These are phyloP conservation scores for Boletus reticulatus DNA, from an alignment of 768 basidiomycete species.

Conservation along the genomic window DNA sequence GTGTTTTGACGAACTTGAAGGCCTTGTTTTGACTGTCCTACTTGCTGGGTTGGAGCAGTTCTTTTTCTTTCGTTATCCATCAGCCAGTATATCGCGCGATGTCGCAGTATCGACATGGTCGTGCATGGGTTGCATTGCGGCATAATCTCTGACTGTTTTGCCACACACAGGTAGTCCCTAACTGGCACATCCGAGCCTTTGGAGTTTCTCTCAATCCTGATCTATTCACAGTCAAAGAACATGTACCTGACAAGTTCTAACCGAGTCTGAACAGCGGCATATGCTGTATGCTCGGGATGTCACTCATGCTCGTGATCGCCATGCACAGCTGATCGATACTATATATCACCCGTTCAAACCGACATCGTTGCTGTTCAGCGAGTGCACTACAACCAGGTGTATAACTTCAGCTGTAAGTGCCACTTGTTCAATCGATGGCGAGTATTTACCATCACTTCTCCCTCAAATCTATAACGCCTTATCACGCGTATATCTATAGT, in stretches of 20 bases:
- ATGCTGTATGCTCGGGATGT: too few relatives aligned
- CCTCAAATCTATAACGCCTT: too few relatives aligned
- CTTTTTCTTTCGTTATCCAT: too few relatives aligned
- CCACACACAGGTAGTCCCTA: conserved; percentile 43
- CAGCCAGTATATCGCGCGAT: too few relatives aligned
- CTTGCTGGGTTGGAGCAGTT: too few relatives aligned
- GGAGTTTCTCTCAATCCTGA: conserved; percentile 71
- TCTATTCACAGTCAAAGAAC: conserved; percentile 71
- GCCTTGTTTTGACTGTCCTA: too few relatives aligned
- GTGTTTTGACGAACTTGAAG: too few relatives aligned
- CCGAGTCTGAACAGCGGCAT: conserved; percentile 35
- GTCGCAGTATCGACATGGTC: conserved; percentile 68
- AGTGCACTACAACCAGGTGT: conserved; percentile 60
- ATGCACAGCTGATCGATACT: background rate
- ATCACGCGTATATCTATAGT: too few relatives aligned
- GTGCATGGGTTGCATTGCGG: conserved; percentile 66
- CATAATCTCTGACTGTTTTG: conserved; percentile 10
- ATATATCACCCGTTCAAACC: conserved; percentile 33
- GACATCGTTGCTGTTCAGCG: conserved; percentile 74
- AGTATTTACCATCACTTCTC: too few relatives aligned
- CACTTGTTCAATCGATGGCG: background rate
- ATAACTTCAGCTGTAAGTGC: conserved; percentile 47
- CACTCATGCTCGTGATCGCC: conserved; percentile 27
- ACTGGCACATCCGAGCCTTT: conserved; percentile 40
- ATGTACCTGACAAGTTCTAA: conserved; percentile 33